phyloP scores from a whole-genome alignment of 306 rosid species.

The Rosa chinensis region DNA sequence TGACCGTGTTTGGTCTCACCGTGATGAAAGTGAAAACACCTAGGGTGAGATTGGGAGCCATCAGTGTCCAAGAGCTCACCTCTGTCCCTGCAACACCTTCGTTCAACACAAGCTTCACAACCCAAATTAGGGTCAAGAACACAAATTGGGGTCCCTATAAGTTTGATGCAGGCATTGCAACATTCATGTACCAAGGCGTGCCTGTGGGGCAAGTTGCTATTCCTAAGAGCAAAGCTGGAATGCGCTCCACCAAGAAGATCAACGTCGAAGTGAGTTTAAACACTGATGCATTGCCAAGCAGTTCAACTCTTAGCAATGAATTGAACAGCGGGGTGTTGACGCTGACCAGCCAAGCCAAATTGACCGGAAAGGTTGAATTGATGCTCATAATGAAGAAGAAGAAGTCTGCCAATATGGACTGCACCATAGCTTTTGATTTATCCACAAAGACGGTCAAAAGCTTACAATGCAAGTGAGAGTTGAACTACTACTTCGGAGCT shows the following conservation, averaged over 20 bases:
- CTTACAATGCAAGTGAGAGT: not conserved
- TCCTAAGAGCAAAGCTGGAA: conserved; percentile 13
- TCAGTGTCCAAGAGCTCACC: not conserved
- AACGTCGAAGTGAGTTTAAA: not conserved
- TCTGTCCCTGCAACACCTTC: not conserved
- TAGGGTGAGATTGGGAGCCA: conserved; percentile 1
- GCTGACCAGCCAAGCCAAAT: not conserved
- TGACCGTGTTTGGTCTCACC: not conserved
- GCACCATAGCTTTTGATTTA: not conserved
- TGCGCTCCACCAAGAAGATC: conserved; percentile 8
- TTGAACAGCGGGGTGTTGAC: conserved; percentile 5
- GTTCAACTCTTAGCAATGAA: not conserved
- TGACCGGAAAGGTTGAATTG: conserved; percentile 10
- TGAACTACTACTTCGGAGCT: not conserved
- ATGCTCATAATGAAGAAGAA: conserved; percentile 10
- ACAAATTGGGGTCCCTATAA: conserved; percentile 18
- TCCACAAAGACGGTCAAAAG: not conserved
- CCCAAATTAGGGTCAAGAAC: conserved; percentile 20
- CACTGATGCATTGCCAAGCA: not conserved
- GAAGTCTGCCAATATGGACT: conserved; percentile 7
- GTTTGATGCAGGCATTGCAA: not conserved
- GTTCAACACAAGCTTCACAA: not conserved
- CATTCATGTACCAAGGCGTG: not conserved
- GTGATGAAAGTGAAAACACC: conserved; percentile 20
- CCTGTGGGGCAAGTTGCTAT: not conserved